Evolutionary conservation across 805 yeast genomes (phyloP).

Genomic region (Starmera caribaea): DNA sequence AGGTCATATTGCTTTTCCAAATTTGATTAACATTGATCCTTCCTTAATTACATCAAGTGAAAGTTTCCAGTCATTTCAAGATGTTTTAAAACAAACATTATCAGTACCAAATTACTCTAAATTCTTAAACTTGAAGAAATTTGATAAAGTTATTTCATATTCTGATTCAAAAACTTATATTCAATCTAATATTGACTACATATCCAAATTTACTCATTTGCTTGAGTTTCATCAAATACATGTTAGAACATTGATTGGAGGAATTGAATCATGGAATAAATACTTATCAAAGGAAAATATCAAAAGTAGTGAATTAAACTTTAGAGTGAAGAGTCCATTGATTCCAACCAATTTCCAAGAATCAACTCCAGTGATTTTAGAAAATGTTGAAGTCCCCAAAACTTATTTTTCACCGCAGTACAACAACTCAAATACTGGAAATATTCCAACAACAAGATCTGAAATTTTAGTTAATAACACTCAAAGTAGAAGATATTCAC

Average conservation of each 20-base stretch:
- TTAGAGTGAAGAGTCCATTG: conserved; percentile 17
- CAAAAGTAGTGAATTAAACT: conserved; percentile 10
- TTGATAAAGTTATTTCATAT: conserved; percentile 28
- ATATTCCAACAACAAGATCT: too few relatives aligned
- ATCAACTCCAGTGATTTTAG: too few relatives aligned
- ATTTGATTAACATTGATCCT: conserved; percentile 33
- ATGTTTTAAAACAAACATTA: conserved; percentile 3
- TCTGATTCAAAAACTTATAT: conserved; percentile 26
- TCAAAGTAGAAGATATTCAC: not conserved
- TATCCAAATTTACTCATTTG: conserved; percentile 19
- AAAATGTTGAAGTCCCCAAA: too few relatives aligned
- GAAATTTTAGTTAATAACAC: not conserved
- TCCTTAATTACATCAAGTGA: conserved; percentile 24
- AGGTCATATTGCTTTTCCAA: conserved; percentile 28
- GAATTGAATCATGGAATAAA: conserved; percentile 34
- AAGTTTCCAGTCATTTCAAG: conserved; percentile 19
- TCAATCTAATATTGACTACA: conserved; percentile 21
- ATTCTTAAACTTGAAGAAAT: conserved; percentile 22
- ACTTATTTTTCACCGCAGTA: too few relatives aligned
- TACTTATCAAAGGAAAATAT: conserved; percentile 20
- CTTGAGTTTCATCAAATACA: conserved; percentile 6
- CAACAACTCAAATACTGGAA: too few relatives aligned
- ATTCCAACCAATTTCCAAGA: conserved; percentile 9
- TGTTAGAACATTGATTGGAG: conserved; percentile 29
- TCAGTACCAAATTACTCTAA: conserved; percentile 6